These are phyloP conservation scores for Pyronema domesticum DNA, from an alignment of 495 filamentous ascomycete species.

Conservation along the genomic window DNA sequence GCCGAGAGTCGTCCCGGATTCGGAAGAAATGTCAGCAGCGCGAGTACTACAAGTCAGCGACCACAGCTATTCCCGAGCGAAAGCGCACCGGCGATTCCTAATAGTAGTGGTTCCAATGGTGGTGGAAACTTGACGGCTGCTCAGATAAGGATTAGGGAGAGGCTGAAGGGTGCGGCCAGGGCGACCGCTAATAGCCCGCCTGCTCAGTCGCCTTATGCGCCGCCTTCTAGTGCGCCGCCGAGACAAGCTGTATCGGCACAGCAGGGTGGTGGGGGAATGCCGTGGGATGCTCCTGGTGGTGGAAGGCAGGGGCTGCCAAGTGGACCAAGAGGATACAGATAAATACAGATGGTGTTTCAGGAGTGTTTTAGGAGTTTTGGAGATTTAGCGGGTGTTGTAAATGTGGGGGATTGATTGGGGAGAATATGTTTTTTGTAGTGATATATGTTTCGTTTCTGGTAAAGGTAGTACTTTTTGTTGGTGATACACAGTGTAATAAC, in stretches of 20 bases:
- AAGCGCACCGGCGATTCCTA: slow-evolving; percentile 5
- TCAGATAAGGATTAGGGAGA: slow-evolving; percentile 49
- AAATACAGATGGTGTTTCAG: too few species aligned
- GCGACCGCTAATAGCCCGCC: slow-evolving; percentile 9
- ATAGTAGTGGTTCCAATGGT: slow-evolving; percentile 18
- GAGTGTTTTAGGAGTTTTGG: neutral
- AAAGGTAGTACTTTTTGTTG: neutral
- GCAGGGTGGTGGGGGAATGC: slow-evolving; percentile 12
- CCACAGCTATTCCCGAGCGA: slow-evolving; percentile 20
- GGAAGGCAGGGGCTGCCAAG: slow-evolving; percentile 31
- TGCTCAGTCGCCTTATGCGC: slow-evolving; percentile 28
- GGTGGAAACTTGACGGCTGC: slow-evolving; percentile 24
- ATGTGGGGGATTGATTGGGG: neutral
- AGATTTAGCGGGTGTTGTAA: neutral
- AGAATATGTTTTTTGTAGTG: neutral
- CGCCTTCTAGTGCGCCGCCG: slow-evolving; percentile 12
- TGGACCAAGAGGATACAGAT: slow-evolving; percentile 28
- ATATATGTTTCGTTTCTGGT: neutral
- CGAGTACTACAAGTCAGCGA: slow-evolving; percentile 16
- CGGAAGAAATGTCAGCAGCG: slow-evolving; percentile 31
- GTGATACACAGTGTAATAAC: neutral
- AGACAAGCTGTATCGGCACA: slow-evolving; percentile 17
- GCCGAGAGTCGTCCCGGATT: slow-evolving; percentile 34
- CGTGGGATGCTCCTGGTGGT: slow-evolving; percentile 17
- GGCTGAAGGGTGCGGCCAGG: slow-evolving; percentile 39